A percentile compares a stretch with the other conserved stretches of the same genome.
These are phyloP conservation scores for Aspergillus sp. DNA, from an alignment of 2,329 filamentous ascomycete genomes.

Conservation along the genomic window DNA sequence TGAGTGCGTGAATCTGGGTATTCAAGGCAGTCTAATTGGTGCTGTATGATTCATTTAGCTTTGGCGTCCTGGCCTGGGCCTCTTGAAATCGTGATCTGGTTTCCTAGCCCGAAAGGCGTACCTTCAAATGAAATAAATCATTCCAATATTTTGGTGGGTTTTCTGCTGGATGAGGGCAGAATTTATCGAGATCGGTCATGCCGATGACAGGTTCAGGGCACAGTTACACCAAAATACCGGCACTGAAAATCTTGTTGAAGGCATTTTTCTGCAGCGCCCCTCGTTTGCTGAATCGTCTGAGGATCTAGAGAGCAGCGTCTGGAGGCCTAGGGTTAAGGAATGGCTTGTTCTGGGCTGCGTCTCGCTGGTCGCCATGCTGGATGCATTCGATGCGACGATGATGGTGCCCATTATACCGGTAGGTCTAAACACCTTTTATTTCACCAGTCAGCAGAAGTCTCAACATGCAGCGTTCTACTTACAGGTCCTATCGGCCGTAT, in stretches of 20 bases:
- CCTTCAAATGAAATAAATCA: conserved; percentile 2
- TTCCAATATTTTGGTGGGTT: not conserved
- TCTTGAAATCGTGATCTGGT: not conserved
- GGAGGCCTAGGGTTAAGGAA: conserved; percentile 42
- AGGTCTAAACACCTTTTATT: conserved; percentile 15
- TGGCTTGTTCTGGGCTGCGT: conserved; percentile 44
- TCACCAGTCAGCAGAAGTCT: not conserved
- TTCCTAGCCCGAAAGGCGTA: not conserved
- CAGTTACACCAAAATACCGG: conserved; percentile 7
- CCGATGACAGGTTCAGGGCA: conserved; percentile 13
- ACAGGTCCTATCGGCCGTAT: conserved; percentile 35
- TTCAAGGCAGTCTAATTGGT: not conserved
- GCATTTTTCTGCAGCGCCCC: not conserved
- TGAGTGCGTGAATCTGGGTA: not conserved
- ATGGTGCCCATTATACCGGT: conserved; percentile 49
- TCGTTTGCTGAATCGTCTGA: conserved; percentile 13
- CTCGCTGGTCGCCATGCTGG: conserved; percentile 48
- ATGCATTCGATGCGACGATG: conserved; percentile 51
- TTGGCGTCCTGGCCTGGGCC: not conserved
- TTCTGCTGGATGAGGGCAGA: conserved; percentile 18
- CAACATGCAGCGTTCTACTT: not conserved
- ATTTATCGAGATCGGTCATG: conserved; percentile 15
- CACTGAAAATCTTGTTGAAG: conserved; percentile 11
- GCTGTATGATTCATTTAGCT: not conserved
- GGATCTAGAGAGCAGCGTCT: conserved; percentile 21